Conservation (phyloP, 2,329 filamentous ascomycete genomes). For the Botryotinia narcissicola region DNA sequence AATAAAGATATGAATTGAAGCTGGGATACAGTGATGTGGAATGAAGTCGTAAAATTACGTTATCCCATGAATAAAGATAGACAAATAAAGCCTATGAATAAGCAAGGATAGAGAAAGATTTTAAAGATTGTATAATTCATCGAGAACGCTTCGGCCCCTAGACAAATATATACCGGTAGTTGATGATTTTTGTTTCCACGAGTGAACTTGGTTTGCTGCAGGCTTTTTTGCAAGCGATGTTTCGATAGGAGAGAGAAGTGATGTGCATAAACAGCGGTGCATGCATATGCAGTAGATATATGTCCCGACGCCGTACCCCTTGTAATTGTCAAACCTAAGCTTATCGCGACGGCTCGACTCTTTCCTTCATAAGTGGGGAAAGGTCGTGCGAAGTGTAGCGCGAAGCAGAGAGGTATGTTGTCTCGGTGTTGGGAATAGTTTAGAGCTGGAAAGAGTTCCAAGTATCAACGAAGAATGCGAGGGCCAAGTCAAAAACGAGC, state of each 20-base stretch:
- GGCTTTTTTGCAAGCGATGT: neutral
- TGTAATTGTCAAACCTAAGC: neutral
- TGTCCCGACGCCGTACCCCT: neutral
- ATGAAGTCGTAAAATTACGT: neutral
- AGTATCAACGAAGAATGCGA: neutral
- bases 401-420: neutral
- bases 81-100: neutral
- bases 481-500: neutral
- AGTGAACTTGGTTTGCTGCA: neutral
- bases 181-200: neutral
- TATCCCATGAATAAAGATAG: neutral
- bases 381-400: neutral
- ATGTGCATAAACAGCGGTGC: neutral
- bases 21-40: neutral
- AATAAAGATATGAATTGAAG: neutral
- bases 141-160: neutral
- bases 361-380: neutral
- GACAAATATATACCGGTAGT: neutral
- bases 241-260: neutral
- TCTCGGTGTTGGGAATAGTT: neutral
- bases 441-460: neutral
- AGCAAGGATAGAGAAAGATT: neutral
- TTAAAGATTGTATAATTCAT: neutral
- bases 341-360: neutral
- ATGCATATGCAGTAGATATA: neutral